Conservation (phyloP, 2,329 filamentous ascomycete genomes). For the Fusarium sarcochroum region DNA sequence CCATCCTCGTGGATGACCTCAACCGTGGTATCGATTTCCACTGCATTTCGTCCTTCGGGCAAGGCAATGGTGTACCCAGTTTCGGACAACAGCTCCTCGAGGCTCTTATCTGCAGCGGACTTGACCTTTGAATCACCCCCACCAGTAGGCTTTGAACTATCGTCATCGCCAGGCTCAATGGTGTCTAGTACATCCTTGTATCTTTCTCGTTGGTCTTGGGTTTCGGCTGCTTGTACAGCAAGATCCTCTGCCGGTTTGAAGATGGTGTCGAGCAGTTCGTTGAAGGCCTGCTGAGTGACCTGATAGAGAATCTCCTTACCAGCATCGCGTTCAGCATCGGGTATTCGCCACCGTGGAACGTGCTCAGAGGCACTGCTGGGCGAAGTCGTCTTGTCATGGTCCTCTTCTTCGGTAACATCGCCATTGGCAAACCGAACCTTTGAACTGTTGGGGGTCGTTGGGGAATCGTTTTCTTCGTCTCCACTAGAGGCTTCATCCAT, state of each 20-base stretch:
- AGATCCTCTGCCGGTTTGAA: slow-evolving; percentile 87
- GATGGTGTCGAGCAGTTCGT: slow-evolving; percentile 88
- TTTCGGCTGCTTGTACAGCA: slow-evolving; percentile 76
- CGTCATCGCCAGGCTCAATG: slow-evolving; percentile 52
- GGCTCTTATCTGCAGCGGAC: slow-evolving; percentile 44
- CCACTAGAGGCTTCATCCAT: slow-evolving; percentile 61
- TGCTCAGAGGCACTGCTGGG: slow-evolving; percentile 80
- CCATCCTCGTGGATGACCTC: slow-evolving; percentile 45
- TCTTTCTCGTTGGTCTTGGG: slow-evolving; percentile 71
- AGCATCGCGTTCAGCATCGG: slow-evolving; percentile 83
- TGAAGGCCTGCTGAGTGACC: slow-evolving; percentile 90
- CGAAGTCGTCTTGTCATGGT: slow-evolving; percentile 80
- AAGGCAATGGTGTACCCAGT: slow-evolving; percentile 62
- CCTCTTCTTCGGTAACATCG: slow-evolving; percentile 75
- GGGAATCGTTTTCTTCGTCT: slow-evolving; percentile 57
- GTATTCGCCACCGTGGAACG: slow-evolving; percentile 84
- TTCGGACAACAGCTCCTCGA: slow-evolving; percentile 57
- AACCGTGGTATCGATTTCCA: slow-evolving; percentile 51
- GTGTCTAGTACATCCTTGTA: slow-evolving; percentile 65
- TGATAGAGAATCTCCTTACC: slow-evolving; percentile 93
- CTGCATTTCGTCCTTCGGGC: slow-evolving; percentile 50
- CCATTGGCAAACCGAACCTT: slow-evolving; percentile 85
- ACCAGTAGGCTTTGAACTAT: slow-evolving; percentile 40
- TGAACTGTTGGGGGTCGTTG: slow-evolving; percentile 80
- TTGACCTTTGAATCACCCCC: slow-evolving; percentile 29